Conservation (phyloP, 2,329 filamentous ascomycete species). For the Phialophora macrospora region DNA sequence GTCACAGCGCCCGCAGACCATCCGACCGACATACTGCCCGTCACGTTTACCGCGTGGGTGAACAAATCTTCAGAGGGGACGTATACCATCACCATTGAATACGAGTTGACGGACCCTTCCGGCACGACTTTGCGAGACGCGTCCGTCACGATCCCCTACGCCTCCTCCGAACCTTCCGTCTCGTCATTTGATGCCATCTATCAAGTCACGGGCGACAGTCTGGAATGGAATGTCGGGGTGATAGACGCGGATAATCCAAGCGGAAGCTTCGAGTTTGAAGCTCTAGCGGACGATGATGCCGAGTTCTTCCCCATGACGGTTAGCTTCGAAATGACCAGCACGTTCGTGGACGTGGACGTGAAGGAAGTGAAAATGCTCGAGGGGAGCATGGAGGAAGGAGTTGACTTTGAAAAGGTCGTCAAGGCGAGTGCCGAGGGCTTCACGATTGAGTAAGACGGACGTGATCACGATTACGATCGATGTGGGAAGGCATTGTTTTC, state of each 20-base stretch:
- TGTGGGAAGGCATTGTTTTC: not conserved
- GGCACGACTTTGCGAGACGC: conserved; percentile 73
- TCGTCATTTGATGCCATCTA: conserved; percentile 94
- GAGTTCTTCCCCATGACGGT: conserved; percentile 99
- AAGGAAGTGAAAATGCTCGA: conserved; percentile 50
- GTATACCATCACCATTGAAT: conserved; percentile 91
- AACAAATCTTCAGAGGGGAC: conserved; percentile 78
- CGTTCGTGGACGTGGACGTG: conserved; percentile 92
- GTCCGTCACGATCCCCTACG: conserved; percentile 83
- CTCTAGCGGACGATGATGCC: conserved; percentile 81
- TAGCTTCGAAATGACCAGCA: conserved; percentile 80
- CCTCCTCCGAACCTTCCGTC: conserved; percentile 80
- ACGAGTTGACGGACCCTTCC: conserved; percentile 84
- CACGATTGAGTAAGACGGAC: conserved; percentile 47
- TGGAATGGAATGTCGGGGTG: conserved; percentile 91
- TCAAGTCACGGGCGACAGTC: conserved; percentile 86
- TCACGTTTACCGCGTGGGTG: conserved; percentile 97
- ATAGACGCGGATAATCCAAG: conserved; percentile 81
- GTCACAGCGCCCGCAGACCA: conserved; percentile 75
- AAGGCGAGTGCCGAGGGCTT: conserved; percentile 53
- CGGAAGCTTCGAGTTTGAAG: conserved; percentile 95
- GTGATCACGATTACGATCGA: not conserved
- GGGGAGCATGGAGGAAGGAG: conserved; percentile 47
- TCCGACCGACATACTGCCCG: conserved; percentile 79
- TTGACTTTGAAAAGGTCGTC: conserved; percentile 53